Percentiles rank a stretch among this genome's conserved stretches.
Conservation (phyloP, 305 asterid genomes). For the Solanum hybrid region DNA sequence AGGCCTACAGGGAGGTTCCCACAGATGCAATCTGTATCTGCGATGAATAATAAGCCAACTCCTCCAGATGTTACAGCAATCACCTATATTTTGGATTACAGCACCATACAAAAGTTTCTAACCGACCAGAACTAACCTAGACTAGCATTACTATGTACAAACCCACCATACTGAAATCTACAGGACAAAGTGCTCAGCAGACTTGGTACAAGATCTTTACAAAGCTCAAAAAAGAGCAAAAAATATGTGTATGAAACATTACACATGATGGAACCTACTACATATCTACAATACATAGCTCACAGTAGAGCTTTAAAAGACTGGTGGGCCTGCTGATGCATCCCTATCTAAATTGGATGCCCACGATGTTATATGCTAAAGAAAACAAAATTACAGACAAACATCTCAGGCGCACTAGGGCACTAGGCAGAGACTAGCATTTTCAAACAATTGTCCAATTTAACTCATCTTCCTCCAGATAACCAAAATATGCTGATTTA, state of each 20-base stretch:
- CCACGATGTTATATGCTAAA: slow-evolving; percentile 14
- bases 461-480: slow-evolving; percentile 37
- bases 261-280: not conserved
- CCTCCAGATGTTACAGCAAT: not conserved
- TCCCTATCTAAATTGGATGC: slow-evolving; percentile 14
- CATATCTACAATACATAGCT: slow-evolving; percentile 6
- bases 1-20: not conserved
- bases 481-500: slow-evolving; percentile 23
- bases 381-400: slow-evolving; percentile 22
- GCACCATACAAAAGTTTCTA: not conserved
- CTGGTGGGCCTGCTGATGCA: slow-evolving; percentile 1
- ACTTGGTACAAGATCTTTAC: slow-evolving; percentile 1
- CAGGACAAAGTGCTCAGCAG: not conserved
- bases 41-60: not conserved
- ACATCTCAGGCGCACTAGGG: slow-evolving; percentile 25
- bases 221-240: not conserved
- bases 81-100: not conserved
- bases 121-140: not conserved
- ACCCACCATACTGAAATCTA: not conserved
- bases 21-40: not conserved
- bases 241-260: not conserved
- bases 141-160: slow-evolving; percentile 1
- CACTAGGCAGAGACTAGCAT: slow-evolving; percentile 31
- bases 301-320: slow-evolving; percentile 19
- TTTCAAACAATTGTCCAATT: slow-evolving; percentile 46